phyloP scores from a whole-genome alignment of 1,284 basidiomycete species.

The Cryptococcus maquisensis region DNA sequence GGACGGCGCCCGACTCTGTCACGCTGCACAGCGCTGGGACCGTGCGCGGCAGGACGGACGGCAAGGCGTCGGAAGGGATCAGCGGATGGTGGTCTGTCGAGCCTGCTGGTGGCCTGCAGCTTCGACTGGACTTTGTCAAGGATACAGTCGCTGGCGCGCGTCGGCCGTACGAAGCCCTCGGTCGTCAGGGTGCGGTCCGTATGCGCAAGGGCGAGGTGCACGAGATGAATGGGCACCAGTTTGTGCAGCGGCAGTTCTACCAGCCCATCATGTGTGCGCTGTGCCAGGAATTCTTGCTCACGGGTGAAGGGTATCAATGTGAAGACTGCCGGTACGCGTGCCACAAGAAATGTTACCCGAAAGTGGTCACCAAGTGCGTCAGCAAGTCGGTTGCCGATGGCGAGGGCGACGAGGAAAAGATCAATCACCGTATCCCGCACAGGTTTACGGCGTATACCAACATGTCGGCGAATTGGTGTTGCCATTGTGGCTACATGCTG shows the following conservation, averaged over 20 bases:
- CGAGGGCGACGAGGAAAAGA: slow-evolving; percentile 95
- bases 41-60: slow-evolving; percentile 15
- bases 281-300: slow-evolving; percentile 95
- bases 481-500: slow-evolving; percentile 98
- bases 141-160: slow-evolving; percentile 82
- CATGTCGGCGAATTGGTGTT: slow-evolving; percentile 98
- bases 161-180: slow-evolving; percentile 89
- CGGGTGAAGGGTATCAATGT: slow-evolving; percentile 96
- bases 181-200: slow-evolving; percentile 94
- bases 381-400: slow-evolving; percentile 89
- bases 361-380: slow-evolving; percentile 99
- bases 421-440: slow-evolving; percentile 98
- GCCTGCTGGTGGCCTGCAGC: slow-evolving; percentile 86
- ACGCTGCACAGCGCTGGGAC: slow-evolving; percentile 34
- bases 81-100: slow-evolving; percentile 98
- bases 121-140: slow-evolving; percentile 91
- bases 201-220: slow-evolving; percentile 98
- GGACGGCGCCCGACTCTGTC: slow-evolving; percentile 32
- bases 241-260: slow-evolving; percentile 96
- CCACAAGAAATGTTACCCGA: slow-evolving; percentile 98
- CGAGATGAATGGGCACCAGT: slow-evolving; percentile 99
- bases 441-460: slow-evolving; percentile 97
- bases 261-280: slow-evolving; percentile 98
- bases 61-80: slow-evolving; percentile 64
- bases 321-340: slow-evolving; percentile 99